These are phyloP conservation scores for Typha latifolia DNA, from an alignment of 176 grass and related monocot genomes.

Conservation along the genomic window DNA sequence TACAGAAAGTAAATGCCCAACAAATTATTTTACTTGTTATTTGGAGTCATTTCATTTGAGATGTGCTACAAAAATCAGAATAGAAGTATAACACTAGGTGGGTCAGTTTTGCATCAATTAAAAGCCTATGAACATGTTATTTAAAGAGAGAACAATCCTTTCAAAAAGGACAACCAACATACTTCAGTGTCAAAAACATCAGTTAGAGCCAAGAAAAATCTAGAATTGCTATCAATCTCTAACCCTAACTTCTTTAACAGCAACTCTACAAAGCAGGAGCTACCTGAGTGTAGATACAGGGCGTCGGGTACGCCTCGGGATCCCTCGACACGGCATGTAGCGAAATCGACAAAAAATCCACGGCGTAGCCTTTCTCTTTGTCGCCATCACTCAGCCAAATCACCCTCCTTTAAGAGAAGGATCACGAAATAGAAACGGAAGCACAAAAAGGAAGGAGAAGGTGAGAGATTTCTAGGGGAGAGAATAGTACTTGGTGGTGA, in stretches of 20 bases:
- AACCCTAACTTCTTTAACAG: not conserved
- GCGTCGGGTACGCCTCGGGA: slow-evolving; percentile 60
- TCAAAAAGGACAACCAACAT: too few species aligned
- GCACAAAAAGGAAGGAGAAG: not conserved
- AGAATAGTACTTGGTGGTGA: slow-evolving; percentile 53
- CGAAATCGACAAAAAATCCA: slow-evolving; percentile 67
- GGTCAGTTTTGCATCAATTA: too few species aligned
- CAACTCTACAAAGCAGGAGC: not conserved
- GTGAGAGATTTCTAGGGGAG: not conserved
- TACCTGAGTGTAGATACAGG: slow-evolving; percentile 96
- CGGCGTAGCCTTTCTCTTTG: slow-evolving; percentile 55
- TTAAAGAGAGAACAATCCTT: too few species aligned
- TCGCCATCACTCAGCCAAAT: slow-evolving; percentile 82
- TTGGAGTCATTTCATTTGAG: too few species aligned
- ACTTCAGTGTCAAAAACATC: not conserved
- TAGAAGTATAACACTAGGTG: too few species aligned
- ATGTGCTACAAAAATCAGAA: too few species aligned
- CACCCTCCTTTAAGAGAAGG: slow-evolving; percentile 48
- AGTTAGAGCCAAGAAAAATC: not conserved
- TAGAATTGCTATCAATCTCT: not conserved
- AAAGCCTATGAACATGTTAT: too few species aligned
- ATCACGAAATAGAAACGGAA: not conserved
- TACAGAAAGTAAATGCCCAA: too few species aligned
- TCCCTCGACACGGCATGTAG: slow-evolving; percentile 90
- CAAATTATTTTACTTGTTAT: too few species aligned